A percentile compares a stretch with the other conserved stretches of the same genome.
Conservation (phyloP, 2,329 filamentous ascomycete genomes). For the Trichophyton mentagrophytes region DNA sequence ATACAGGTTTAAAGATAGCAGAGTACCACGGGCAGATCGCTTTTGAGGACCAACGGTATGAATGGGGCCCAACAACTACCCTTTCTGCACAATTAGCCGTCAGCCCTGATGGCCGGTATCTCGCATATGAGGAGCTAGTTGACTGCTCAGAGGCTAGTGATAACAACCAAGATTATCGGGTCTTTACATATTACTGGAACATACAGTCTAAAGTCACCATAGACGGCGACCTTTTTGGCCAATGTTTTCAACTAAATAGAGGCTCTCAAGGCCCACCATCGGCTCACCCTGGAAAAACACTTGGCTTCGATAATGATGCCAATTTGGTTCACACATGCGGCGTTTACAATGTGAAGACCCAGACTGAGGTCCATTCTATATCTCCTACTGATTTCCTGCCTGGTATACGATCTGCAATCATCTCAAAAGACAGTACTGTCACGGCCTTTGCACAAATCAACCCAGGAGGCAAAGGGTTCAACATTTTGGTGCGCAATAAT, state of each 20-base stretch:
- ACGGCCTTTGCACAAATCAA: background rate
- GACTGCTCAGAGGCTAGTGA: background rate
- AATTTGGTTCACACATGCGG: background rate
- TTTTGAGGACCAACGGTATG: background rate
- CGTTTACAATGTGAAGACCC: background rate
- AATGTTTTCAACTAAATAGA: background rate
- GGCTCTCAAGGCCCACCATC: background rate
- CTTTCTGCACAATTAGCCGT: background rate
- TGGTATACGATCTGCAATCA: background rate
- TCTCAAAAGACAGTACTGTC: background rate
- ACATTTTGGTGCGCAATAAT: background rate
- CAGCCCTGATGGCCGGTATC: background rate
- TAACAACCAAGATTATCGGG: background rate
- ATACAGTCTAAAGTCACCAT: background rate
- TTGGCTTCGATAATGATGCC: background rate
- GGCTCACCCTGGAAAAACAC: too few relatives aligned
- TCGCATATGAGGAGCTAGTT: background rate
- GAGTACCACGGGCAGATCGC: background rate
- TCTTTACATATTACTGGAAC: background rate
- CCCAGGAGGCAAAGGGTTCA: background rate
- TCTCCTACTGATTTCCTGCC: background rate
- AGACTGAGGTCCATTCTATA: background rate
- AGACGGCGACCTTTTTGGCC: background rate
- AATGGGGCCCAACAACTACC: background rate
- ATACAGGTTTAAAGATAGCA: background rate